Evolutionary conservation across 1,284 basidiomycete species (phyloP), one percentile per base, ranked within the genome.

Genomic region (Papiliotrema terrestris): DNA sequence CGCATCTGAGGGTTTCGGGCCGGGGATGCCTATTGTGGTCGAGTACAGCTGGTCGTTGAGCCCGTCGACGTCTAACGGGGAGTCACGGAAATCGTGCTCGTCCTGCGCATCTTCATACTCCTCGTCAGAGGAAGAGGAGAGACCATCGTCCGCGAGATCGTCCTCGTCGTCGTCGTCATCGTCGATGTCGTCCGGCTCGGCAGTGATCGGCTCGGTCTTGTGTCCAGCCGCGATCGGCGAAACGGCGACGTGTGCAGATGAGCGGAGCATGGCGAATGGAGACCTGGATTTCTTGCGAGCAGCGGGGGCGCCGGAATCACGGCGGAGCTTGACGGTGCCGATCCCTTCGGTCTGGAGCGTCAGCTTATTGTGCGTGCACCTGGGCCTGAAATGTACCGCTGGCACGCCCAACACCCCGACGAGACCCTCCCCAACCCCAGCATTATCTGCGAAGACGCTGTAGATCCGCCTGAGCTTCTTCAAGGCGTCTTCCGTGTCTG

Each of bases 271-370:
- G 20, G 51, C 51, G 45, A 48, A 53, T 20, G 58, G 29, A 2
- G 51, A 51, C 5, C 25, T 4, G 17, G 37, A 29, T n/a, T 39
- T 23, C 9, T 26, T 41, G 37, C 15, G 13, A n/a, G 46, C 20
- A n/a, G 50, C 38, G 20, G 58, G 44, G n/a, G 43, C 38, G 14
- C 25, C 38, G 11, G 32, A n/a, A 32, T 47, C 51, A n/a, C 64
- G 60, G 19, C 64, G 60, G 54, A 72, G 71, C 59, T 73, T 71
- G 52, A 91, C 79, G 0, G 91, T 95, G 49, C 91, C 92, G 37
- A 95, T 86, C 17, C 91, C 89, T 76, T 89, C 84, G 19, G 91
- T 90, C 90, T 93, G 68, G 23, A 15, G 45, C n/a, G 22, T 43
- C 41, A 53, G 52, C 55, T 51, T 42, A 20, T 22, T 26, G 19